Evolutionary conservation across 768 basidiomycete genomes (phyloP).

Genomic region (Phylloporus rhodoxanthus): DNA sequence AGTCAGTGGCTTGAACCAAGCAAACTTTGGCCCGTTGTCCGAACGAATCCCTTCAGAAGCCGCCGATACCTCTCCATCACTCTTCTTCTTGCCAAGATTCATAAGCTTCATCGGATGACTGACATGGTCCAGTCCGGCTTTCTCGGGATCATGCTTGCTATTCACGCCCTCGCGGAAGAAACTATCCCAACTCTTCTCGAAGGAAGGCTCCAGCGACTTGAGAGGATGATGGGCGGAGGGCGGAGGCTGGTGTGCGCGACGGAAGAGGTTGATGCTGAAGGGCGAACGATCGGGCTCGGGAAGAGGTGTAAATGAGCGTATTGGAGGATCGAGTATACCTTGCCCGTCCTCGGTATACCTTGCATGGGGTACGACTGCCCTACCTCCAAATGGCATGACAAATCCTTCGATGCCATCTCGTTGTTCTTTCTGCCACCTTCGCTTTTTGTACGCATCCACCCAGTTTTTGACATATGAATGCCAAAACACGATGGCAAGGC

Average conservation of each 20-base stretch:
- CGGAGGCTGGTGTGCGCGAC: slow-evolving; percentile 32
- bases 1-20: slow-evolving; percentile 36
- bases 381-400: slow-evolving; percentile 21
- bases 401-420: slow-evolving; percentile 44
- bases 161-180: slow-evolving; percentile 33
- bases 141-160: slow-evolving; percentile 15
- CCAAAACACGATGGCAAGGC: slow-evolving; percentile 63
- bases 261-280: slow-evolving; percentile 32
- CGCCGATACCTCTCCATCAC: slow-evolving; percentile 25
- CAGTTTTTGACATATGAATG: slow-evolving; percentile 52
- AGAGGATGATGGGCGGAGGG: slow-evolving; percentile 21
- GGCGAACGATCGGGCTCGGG: slow-evolving; percentile 32
- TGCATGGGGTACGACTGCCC: slow-evolving; percentile 13
- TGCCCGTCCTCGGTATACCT: slow-evolving; percentile 24
- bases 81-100: slow-evolving; percentile 40
- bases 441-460: slow-evolving; percentile 43
- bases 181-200: slow-evolving; percentile 42
- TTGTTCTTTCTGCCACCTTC: slow-evolving; percentile 49
- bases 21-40: slow-evolving; percentile 21
- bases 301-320: slow-evolving; percentile 48
- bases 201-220: slow-evolving; percentile 24
- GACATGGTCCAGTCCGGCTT: slow-evolving; percentile 22
- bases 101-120: slow-evolving; percentile 38
- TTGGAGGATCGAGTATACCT: slow-evolving; percentile 19
- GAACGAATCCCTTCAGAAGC: slow-evolving; percentile 15